These are phyloP conservation scores for Globisporangium alternatum DNA, from an alignment of 352 stramenopile genomes.

Conservation along the genomic window DNA sequence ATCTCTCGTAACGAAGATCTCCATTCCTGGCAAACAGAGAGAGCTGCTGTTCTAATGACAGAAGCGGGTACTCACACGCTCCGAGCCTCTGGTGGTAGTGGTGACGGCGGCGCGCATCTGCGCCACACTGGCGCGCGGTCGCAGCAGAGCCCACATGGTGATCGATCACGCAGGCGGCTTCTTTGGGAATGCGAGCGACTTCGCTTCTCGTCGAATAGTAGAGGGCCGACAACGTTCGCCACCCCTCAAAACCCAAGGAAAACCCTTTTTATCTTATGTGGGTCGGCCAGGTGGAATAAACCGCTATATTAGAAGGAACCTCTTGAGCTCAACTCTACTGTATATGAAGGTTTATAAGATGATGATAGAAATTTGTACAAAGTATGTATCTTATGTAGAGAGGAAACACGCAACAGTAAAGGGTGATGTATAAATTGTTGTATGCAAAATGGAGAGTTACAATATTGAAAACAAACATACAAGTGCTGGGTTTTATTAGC, in stretches of 20 bases:
- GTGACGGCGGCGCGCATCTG: conserved; percentile 28
- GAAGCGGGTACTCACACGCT: conserved; percentile 2
- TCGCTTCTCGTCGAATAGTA: conserved; percentile 9
- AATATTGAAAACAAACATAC: too few relatives aligned
- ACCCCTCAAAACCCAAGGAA: too few relatives aligned
- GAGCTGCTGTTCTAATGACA: too few relatives aligned
- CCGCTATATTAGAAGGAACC: background rate
- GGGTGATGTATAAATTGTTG: too few relatives aligned
- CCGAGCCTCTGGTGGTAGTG: conserved; percentile 15
- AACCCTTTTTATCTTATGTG: too few relatives aligned
- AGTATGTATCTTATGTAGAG: too few relatives aligned
- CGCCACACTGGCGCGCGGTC: conserved; percentile 29
- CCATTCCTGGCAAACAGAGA: background rate
- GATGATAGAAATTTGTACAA: too few relatives aligned
- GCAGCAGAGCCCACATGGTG: conserved; percentile 47
- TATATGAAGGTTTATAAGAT: background rate
- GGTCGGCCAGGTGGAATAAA: too few relatives aligned
- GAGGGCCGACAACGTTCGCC: background rate
- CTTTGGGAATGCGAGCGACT: conserved; percentile 14
- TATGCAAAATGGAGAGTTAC: too few relatives aligned
- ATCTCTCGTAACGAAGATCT: background rate
- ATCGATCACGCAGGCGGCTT: background rate
- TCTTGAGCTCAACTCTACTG: conserved; percentile 1
- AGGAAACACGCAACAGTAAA: too few relatives aligned
- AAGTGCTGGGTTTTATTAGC: too few relatives aligned